Evolutionary conservation across 2,329 filamentous ascomycete genomes (phyloP).

Genomic region (Bipolaris gigantea): DNA sequence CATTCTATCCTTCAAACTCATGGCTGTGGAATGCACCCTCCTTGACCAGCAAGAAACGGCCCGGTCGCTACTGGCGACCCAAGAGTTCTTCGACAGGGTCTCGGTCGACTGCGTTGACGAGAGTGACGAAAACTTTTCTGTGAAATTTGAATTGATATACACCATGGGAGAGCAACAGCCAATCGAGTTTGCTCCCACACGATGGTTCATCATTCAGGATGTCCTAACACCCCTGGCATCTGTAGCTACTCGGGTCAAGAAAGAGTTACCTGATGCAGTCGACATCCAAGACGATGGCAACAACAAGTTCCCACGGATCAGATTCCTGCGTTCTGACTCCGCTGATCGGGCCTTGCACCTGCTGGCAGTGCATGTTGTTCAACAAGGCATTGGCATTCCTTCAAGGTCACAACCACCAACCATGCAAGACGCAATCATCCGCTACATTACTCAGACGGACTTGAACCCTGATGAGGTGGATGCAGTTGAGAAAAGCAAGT

Average conservation of each 20-base stretch:
- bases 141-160: conserved; percentile 65
- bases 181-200: conserved; percentile 56
- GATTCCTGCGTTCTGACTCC: conserved; percentile 52
- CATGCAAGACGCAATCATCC: conserved; percentile 39
- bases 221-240: conserved; percentile 53
- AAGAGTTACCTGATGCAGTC: conserved; percentile 44
- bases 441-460: conserved; percentile 51
- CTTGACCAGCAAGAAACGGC: conserved; percentile 36
- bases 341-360: conserved; percentile 24
- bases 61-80: conserved; percentile 43
- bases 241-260: conserved; percentile 37
- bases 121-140: conserved; percentile 65
- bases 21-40: conserved; percentile 58
- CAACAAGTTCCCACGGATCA: conserved; percentile 53
- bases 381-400: conserved; percentile 52
- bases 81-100: conserved; percentile 50
- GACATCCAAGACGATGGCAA: conserved; percentile 45
- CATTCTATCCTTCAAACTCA: conserved; percentile 64
- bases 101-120: conserved; percentile 65
- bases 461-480: conserved; percentile 38
- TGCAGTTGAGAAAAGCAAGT: conserved; percentile 16
- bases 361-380: conserved; percentile 47
- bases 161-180: conserved; percentile 59
- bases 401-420: conserved; percentile 42
- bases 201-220: conserved; percentile 61